Conservation (phyloP, 371 early-diverging fungal genomes). For the Globomyces sp. region DNA sequence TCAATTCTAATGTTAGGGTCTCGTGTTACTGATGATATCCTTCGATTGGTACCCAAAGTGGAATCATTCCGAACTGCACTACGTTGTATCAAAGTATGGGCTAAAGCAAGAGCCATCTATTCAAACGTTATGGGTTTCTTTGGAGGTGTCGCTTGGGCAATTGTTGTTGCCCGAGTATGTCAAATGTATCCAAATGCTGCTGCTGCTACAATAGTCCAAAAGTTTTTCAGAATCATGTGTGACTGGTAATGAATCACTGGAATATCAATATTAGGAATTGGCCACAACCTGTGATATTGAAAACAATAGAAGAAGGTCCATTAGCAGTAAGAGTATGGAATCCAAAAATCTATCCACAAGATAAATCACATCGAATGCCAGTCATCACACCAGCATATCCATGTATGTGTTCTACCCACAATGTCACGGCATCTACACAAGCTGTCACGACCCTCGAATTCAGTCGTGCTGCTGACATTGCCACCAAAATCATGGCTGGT, state of each 20-base stretch:
- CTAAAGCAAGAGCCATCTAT: slow-evolving; percentile 93
- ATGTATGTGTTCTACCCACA: slow-evolving; percentile 99
- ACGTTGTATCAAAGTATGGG: slow-evolving; percentile 98
- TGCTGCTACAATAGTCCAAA: slow-evolving; percentile 79
- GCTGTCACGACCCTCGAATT: slow-evolving; percentile 86
- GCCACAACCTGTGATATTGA: slow-evolving; percentile 97
- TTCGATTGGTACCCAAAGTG: slow-evolving; percentile 93
- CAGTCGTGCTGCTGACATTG: slow-evolving; percentile 68
- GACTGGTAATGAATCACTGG: slow-evolving; percentile 63
- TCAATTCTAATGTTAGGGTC: slow-evolving; percentile 53
- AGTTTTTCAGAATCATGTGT: slow-evolving; percentile 90
- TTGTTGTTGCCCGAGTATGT: slow-evolving; percentile 96
- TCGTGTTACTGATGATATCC: slow-evolving; percentile 97
- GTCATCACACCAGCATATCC: slow-evolving; percentile 99
- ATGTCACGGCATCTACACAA: slow-evolving; percentile 92
- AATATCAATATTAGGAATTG: slow-evolving; percentile 60
- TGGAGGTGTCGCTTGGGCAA: slow-evolving; percentile 99
- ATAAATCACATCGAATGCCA: slow-evolving; percentile 96
- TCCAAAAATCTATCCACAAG: slow-evolving; percentile 86
- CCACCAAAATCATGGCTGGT: slow-evolving; percentile 69
- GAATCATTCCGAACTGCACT: slow-evolving; percentile 88
- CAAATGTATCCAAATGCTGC: slow-evolving; percentile 97
- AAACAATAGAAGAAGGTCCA: slow-evolving; percentile 89
- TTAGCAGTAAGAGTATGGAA: slow-evolving; percentile 97
- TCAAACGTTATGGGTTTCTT: slow-evolving; percentile 98